Base-by-base conservation (phyloP, 441 rosid genomes). In the Geranium incanum region DNA sequence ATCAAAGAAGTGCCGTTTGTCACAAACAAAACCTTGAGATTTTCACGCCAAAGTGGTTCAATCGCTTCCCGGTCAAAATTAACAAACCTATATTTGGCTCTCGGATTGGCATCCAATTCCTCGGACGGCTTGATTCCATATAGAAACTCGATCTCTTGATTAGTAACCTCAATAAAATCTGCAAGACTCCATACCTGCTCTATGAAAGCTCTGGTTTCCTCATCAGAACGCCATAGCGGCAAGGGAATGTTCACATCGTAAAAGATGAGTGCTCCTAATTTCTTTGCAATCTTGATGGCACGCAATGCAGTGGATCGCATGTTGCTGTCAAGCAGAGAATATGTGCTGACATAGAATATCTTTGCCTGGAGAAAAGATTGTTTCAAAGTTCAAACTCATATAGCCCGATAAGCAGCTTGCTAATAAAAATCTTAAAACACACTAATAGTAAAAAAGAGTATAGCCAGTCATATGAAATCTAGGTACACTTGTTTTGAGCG, bases 1-100 rank as follows among this genome's bases (percentile, higher is more conserved):
- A 94, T 86, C 83, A 86, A 88, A 69, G 96, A 88, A 86, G 97
- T 91, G 57, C 98, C 97, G 74, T 94, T 91, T 69, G 96, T 91
- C 72, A 90, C 92, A 85, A 94, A 86, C 83, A 94, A 79, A 66
- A 87, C 87, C 85, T 85, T 81, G 66, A 91, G 92, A 78, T 85
- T 88, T 65, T 88, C 90, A 65, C 84, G 96, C 97, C 98, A 94
- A 66, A 89, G 85, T 72, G 88, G 89, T 18, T 77, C 84, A 74
- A 90, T 76, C 19, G 81, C 85, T 79, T 86, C 95, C 18, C 83
- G 84, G 50, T 77, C 83, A 76, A 88, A 85, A 75, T 90, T 92
- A 13, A 79, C 74, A 83, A 94, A 91, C 84, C 88, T 91, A 12
- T 87, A 85, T 63, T 71, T 78, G 0, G 76, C 83, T 59, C 87